Percentiles rank a stretch among this genome's conserved stretches.
Conservation (phyloP, 202 grass and related monocot genomes). For the Sporobolus alterniflorus region DNA sequence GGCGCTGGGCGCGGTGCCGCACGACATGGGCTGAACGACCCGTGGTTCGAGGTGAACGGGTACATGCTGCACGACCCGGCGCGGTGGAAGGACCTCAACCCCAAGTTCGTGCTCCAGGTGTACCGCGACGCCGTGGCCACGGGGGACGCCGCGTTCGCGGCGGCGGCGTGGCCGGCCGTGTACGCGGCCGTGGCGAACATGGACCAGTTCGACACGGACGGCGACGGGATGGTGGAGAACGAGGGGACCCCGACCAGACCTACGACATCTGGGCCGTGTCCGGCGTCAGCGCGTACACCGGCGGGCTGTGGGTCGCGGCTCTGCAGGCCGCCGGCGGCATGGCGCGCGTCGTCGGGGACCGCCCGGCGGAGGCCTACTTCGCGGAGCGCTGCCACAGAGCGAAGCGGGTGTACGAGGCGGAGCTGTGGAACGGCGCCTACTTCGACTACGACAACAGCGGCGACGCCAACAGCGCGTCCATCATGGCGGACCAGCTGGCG, state of each 20-base stretch:
- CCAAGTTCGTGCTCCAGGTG: constrained; percentile 89
- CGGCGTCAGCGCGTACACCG: constrained; percentile 79
- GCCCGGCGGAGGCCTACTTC: constrained; percentile 56
- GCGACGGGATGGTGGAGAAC: constrained; percentile 93
- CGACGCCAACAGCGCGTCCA: constrained; percentile 54
- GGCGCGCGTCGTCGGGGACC: constrained; percentile 58
- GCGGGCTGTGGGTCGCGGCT: constrained; percentile 75
- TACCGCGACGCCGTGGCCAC: constrained; percentile 70
- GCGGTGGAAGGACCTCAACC: constrained; percentile 94
- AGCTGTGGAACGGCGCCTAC: constrained; percentile 80
- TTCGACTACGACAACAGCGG: constrained; percentile 76
- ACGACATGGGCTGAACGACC: constrained; percentile 75
- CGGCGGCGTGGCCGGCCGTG: constrained; percentile 76
- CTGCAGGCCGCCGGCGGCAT: constrained; percentile 72
- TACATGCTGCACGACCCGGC: constrained; percentile 69
- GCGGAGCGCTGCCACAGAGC: constrained; percentile 33
- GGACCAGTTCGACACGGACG: constrained; percentile 82
- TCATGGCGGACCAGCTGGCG: constrained; percentile 80
- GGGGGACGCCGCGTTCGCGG: constrained; percentile 51
- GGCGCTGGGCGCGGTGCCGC: constrained; percentile 62
- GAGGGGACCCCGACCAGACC: constrained; percentile 79
- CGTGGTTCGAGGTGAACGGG: constrained; percentile 77
- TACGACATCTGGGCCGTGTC: constrained; percentile 76
- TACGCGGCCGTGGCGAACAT: constrained; percentile 91
- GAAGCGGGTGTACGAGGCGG: constrained; percentile 35